A percentile compares a stretch with the other conserved stretches of the same genome.
Conservation (phyloP, 768 basidiomycete genomes). For the Omphalotus guepiniiformis region DNA sequence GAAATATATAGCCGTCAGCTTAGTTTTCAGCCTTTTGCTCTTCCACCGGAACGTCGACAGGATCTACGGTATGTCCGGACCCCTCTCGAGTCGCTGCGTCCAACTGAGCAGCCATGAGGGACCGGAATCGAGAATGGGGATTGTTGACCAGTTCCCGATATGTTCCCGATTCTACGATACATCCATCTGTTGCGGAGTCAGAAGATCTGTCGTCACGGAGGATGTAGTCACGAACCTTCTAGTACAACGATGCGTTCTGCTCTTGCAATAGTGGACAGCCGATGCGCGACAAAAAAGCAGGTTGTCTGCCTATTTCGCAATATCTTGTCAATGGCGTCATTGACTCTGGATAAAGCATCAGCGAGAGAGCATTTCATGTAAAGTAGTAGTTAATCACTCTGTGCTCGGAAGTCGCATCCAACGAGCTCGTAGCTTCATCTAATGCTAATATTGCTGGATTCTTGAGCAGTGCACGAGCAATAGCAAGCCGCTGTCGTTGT, state of each 20-base stretch:
- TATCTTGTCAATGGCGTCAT: slow-evolving; percentile 89
- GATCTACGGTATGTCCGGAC: no score
- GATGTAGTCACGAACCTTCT: slow-evolving; percentile 49
- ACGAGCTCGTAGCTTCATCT: slow-evolving; percentile 85
- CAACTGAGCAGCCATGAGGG: slow-evolving; percentile 88
- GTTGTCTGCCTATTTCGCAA: slow-evolving; percentile 76
- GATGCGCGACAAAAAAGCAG: slow-evolving; percentile 85
- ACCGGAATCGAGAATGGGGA: slow-evolving; percentile 74
- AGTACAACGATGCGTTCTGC: slow-evolving; percentile 89
- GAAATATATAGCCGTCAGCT: no score
- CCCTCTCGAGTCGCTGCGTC: slow-evolving; percentile 41
- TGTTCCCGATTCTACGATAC: slow-evolving; percentile 77
- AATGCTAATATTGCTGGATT: slow-evolving; percentile 85
- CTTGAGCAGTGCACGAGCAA: slow-evolving; percentile 83
- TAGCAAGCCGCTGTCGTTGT: slow-evolving; percentile 77
- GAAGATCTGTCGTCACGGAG: not conserved
- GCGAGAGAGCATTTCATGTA: not conserved
- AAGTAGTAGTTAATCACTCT: slow-evolving; percentile 39
- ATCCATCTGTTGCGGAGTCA: slow-evolving; percentile 47
- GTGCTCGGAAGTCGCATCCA: slow-evolving; percentile 87
- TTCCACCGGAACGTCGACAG: no score
- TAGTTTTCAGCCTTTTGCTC: no score
- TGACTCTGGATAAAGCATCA: slow-evolving; percentile 53
- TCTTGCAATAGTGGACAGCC: slow-evolving; percentile 84
- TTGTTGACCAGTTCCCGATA: slow-evolving; percentile 73